Evolutionary conservation across 2,329 filamentous ascomycete species (phyloP), one percentile per base, ranked within the genome.

Genomic region (Exophiala xenobiotica): DNA sequence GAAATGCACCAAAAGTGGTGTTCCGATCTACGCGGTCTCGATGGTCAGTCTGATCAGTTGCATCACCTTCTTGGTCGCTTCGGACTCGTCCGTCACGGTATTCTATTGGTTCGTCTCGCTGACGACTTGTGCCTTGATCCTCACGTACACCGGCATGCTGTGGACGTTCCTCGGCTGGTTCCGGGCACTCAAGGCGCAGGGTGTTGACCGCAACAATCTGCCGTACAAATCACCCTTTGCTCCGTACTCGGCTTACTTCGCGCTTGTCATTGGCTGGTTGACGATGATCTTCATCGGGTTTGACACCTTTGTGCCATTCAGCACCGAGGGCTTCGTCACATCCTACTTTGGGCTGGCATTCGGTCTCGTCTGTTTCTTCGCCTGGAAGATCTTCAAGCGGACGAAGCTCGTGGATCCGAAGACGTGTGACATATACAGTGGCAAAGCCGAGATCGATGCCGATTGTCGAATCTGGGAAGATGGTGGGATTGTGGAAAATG

Each of bases 101-200:
- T 75, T 90, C 59, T 78, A 76, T 52, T 90, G 86, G 86, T 82
- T 90, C 58, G 78, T 87, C 31, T 83, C 80, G 43, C 69, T 88
- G 57, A 75, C 70, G 2, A 66, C 68, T 53, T 62, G 61, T 40
- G 63, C 50, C 5, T 27, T 44, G 12, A 31, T 88, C 16, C 80
- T 88, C 67, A 84, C 84, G 64, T 89, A 85, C 68, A 77, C 76
- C 20, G 79, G 81, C 58, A 86, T 88, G 68, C 81, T 80, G 63
- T 74, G 82, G 27, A 83, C 86, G 0, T 91, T 88, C 65, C 68
- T 91, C 38, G 80, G 78, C 58, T 92, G 88, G 69, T 76, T 86
- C 67, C 81, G 82, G 16, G 87, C 87, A 0, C 76, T 87, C 44
- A 71, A 77, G 23, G 84, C 78, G 0, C 87, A 91, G 63, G 86